Evolutionary conservation across 2,329 filamentous ascomycete species (phyloP), one percentile per base, ranked within the genome.

Genomic region (Fusarium udum): DNA sequence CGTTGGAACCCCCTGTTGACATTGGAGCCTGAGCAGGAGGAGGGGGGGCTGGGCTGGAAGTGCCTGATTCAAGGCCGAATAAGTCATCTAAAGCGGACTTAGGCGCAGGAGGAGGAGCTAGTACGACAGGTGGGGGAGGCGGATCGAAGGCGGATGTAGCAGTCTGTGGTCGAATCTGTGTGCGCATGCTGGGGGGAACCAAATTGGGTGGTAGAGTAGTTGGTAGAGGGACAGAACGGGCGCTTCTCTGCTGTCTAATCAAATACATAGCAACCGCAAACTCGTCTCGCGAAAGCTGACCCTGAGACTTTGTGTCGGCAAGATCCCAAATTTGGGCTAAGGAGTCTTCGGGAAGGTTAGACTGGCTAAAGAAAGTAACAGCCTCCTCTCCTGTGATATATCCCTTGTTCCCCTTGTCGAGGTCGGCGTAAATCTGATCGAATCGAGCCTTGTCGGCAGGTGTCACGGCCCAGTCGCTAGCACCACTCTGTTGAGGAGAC

Each of bases 261-360:
- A 99, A 87, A 80, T 97, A 97, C 95, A 99, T 98, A 60, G 96
- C 95, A 52, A 99, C 95, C 0, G 96, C 95, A 80, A 99, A 99
- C 77, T 97, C 95, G 75, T 99, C 96, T 76, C 90, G 91, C 52
- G 89, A 95, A 64, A 99, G 85, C 64, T 92, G 92, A 16, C 96
- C 96, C 75, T 95, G 93, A 13, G 94, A 96, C 79, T 94, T 94
- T 82, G 98, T 94, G 82, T 99, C 96, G 20, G 96, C 92, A 36
- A 99, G 89, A 81, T 99, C 96, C 96, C 96, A 99, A 72, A 99
- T 97, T 77, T 97, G 93, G 36, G 96, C 96, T 60, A 99, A 86
- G 15, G 90, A 90, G 78, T 98, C 95, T 80, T 98, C 95, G 2
- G 94, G 90, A 20, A 99, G 87, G 64, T 93, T 92, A 2, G 95